Evolutionary conservation across 1,284 basidiomycete species (phyloP), one percentile per base, ranked within the genome.

Genomic region (Fistulinella cinereoalba): DNA sequence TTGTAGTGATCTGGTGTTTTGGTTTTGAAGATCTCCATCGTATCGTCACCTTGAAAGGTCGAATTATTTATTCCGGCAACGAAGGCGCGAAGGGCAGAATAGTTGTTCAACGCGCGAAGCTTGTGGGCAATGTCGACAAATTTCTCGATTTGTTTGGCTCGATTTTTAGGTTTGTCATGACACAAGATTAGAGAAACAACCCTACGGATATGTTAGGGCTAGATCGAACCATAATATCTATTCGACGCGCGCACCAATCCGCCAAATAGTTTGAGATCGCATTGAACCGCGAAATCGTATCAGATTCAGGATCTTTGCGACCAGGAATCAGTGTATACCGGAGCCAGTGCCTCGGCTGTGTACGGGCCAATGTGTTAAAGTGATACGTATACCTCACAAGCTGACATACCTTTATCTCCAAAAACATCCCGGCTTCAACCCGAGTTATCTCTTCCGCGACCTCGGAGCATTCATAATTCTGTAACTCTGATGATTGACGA

Each of bases 51-150:
- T 31, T 79, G 71, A 54, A 79, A 85, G 2, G 81, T 83, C 1
- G 85, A 78, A 52, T 76, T 80, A 56, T 88, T 87, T 64, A 91
- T 88, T n/a, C 88, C 88, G 27, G 87, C 87, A 16, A 91, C 81
- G 56, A 91, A 81, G 5, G 88, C 86, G 18, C 88, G 85, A 47
- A 90, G 64, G 2, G 82, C 88, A 9, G 87, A 88, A 61, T 91
- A 91, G 56, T 91, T 91, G 61, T 89, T 87, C 34, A 85, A 60
- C 9, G 72, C 71, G 33, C 88, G 79, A 37, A 91, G 69, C 49
- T 76, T 77, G 49, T 80, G 75, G 1, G 86, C 88, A 51, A 91
- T 78, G 43, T 88, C 83, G 19, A 86, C 80, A 40, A 91, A 80
- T 60, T 85, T 85, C 62, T 88, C 85, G 39, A 91, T 84, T 58